Conservation (phyloP, 2,329 filamentous ascomycete species). For the Trichoderma atroviride region DNA sequence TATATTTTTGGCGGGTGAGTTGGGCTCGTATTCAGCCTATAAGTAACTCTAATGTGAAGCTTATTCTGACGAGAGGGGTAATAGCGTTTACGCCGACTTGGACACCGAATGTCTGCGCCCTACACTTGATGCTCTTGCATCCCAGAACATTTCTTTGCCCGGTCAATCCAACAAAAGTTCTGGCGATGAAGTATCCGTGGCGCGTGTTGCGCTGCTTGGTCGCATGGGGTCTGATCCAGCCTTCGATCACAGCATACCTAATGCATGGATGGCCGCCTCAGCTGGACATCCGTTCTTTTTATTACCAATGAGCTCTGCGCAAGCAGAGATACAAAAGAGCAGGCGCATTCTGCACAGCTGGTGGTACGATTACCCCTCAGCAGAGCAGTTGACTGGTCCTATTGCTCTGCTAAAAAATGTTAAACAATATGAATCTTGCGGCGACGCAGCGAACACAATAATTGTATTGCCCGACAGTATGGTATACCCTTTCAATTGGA, state of each 20-base stretch:
- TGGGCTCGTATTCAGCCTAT: neutral
- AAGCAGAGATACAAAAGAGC: slow-evolving; percentile 25
- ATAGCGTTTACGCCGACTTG: slow-evolving; percentile 31
- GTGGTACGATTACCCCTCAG: slow-evolving; percentile 17
- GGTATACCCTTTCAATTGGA: slow-evolving; percentile 14
- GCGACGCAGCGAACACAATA: neutral
- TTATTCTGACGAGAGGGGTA: neutral
- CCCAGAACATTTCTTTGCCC: neutral
- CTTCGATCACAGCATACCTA: slow-evolving; percentile 38
- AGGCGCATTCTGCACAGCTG: neutral
- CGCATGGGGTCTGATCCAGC: slow-evolving; percentile 37
- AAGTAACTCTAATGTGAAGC: neutral
- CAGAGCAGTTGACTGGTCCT: slow-evolving; percentile 30
- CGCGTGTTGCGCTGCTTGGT: slow-evolving; percentile 34
- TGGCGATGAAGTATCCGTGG: neutral
- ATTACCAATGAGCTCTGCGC: slow-evolving; percentile 32
- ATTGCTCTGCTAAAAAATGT: slow-evolving; percentile 27
- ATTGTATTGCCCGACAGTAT: neutral
- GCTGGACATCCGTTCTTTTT: slow-evolving; percentile 41
- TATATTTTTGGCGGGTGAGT: slow-evolving; percentile 41
- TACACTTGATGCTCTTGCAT: slow-evolving; percentile 30
- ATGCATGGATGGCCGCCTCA: slow-evolving; percentile 43
- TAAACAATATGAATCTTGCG: neutral
- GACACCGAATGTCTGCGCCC: slow-evolving; percentile 38
- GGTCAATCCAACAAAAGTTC: neutral